Conservation (phyloP, 371 early-diverging fungal species). For the Lichtheimia ramosa region DNA sequence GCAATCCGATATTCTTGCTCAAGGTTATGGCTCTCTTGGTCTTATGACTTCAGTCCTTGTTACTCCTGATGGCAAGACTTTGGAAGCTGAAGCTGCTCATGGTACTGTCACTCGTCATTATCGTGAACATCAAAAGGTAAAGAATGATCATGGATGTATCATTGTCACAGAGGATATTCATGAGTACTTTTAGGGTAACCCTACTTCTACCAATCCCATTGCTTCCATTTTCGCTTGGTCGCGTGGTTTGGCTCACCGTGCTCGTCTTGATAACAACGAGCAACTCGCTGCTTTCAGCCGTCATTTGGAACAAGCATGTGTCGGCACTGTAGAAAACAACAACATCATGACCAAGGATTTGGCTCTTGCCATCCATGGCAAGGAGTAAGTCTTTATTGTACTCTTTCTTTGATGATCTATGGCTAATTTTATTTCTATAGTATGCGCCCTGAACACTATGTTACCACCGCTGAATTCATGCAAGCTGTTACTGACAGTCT, state of each 20-base stretch:
- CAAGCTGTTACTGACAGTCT: conserved; percentile 69
- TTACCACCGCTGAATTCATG: conserved; percentile 79
- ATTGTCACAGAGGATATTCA: background rate
- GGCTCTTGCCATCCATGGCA: conserved; percentile 88
- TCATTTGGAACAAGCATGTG: conserved; percentile 81
- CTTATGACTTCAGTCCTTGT: conserved; percentile 92
- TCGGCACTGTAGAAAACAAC: conserved; percentile 77
- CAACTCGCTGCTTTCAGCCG: conserved; percentile 65
- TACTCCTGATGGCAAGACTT: conserved; percentile 88
- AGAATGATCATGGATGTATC: background rate
- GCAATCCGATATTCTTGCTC: conserved; percentile 90
- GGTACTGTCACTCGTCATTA: conserved; percentile 96
- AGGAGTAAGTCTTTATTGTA: conserved; percentile 35
- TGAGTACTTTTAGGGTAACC: conserved; percentile 44
- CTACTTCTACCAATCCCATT: conserved; percentile 91
- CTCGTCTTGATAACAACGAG: conserved; percentile 82
- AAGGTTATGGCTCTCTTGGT: conserved; percentile 86
- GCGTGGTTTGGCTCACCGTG: conserved; percentile 88
- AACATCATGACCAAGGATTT: conserved; percentile 94
- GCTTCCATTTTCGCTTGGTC: conserved; percentile 96
- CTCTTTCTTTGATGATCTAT: background rate
- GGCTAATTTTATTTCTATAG: conserved; percentile 19
- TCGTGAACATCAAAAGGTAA: conserved; percentile 88
- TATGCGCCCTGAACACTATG: conserved; percentile 71
- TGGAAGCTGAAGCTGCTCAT: conserved; percentile 95